Conservation (phyloP, 331 rosid species). For the Acacia pycnantha region DNA sequence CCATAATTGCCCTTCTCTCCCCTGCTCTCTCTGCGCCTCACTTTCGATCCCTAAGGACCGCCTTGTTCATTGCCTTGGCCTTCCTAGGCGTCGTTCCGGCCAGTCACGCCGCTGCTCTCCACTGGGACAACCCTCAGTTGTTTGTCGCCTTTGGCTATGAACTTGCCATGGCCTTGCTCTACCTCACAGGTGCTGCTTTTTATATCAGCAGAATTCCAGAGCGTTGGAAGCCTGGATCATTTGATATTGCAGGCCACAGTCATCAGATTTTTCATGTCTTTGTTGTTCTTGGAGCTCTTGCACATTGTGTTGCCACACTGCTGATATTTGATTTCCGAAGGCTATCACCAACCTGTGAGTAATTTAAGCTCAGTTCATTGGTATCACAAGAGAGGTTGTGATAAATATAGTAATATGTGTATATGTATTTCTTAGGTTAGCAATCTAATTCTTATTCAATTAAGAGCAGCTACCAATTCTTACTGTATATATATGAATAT, state of each 20-base stretch:
- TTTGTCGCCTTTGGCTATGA: conserved; percentile 61
- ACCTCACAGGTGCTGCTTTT: conserved; percentile 67
- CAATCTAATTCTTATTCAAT: not conserved
- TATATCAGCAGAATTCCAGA: conserved; percentile 78
- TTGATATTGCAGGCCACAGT: conserved; percentile 88
- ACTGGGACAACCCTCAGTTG: conserved; percentile 51
- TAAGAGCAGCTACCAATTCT: not conserved
- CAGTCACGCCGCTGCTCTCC: conserved; percentile 46
- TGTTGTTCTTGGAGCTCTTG: conserved; percentile 80
- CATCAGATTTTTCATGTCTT: conserved; percentile 90
- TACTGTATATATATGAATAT: not conserved
- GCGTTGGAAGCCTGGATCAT: conserved; percentile 82
- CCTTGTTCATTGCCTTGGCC: conserved; percentile 71
- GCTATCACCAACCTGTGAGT: conserved; percentile 57
- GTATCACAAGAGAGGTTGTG: not conserved
- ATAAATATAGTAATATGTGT: not conserved
- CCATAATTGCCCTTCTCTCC: conserved; percentile 59
- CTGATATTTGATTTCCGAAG: conserved; percentile 58
- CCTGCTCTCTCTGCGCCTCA: conserved; percentile 60
- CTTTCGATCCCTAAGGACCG: conserved; percentile 60
- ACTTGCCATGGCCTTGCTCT: conserved; percentile 64
- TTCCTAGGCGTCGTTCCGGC: conserved; percentile 82
- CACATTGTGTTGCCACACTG: conserved; percentile 71
- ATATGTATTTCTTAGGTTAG: not conserved
- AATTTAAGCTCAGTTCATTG: conserved; percentile 9